Evolutionary conservation across 1,139 yeast species (phyloP), one percentile per base, ranked within the genome.

Genomic region (Dujonia santamariae): DNA sequence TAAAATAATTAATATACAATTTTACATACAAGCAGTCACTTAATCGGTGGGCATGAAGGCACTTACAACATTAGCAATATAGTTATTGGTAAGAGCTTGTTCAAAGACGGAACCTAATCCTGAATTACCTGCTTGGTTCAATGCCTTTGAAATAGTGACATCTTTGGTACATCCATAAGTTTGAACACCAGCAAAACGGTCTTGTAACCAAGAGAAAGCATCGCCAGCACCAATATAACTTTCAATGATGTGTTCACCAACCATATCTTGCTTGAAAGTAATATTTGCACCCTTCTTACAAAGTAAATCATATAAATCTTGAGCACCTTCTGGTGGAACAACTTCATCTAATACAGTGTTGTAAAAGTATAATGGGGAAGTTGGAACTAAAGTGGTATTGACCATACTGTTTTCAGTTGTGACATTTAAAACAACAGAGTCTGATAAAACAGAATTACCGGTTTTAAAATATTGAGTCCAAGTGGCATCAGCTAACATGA

Each of bases 341-440:
- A 56, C 42, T 17, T 50, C 55, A 35, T 59, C 63, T 4, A 38
- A 34, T 31, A 36, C 37, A 6, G 56, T 52, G 37, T 58, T 59
- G 41, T 48, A 58, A 16, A 57, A 42, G 34, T 53, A 57, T n/a
- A 59, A 23, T 3, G 63, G 64, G 8, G 53, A 42, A 13, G 53
- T 41, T 1, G 63, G 63, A 9, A 47, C 37, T 7, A 36, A 28
- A 17, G 19, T 13, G 8, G 19, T 17, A n/a, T 19, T 28, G 12
- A 28, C 15, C 23, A 26, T 23, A 19, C 26, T 32, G 22, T 28
- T 32, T n/a, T 12, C n/a, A 15, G 3, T 22, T 26, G 34, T 48
- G 43, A 38, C 44, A 44, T 4, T 42, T 36, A 34, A 20, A 13
- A 34, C 37, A 17, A 35, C 34, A 42, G 23, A 44, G 23, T 19